Base-by-base conservation (phyloP, 345 rosid species). In the Crucihimalaya himalaica region DNA sequence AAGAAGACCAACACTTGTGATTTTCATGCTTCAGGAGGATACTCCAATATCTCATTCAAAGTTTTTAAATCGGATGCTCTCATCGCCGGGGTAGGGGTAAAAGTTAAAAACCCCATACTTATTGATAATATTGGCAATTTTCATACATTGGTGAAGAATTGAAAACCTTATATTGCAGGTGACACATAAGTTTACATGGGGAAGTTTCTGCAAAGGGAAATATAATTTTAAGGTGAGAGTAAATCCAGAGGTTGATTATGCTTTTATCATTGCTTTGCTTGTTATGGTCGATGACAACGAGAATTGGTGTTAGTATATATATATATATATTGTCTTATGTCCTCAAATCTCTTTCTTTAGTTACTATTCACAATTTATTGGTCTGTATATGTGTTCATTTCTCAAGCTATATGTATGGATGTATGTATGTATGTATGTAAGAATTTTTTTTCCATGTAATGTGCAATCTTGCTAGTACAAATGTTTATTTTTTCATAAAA, bases 201-300 rank as follows among this genome's bases (percentile, higher is more conserved):
- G 82, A 46, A 89, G 89, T 68, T 83, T 86, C 77, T 86, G 81
- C 76, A 87, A 75, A 74, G 96, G 92, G 1, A 86, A 79, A 80
- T 87, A 89, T 48, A 84, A 51, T 39, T 89, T 83, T 80, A 80
- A 37, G 8, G 85, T 89, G 9, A 86, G 75, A 54, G 84, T 89
- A 18, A 79, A 81, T 75, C 96, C 96, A 45, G 92, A 89, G 74
- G 96, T 89, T 56, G 96, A 89, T 60, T 89, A 87, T 71, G 90
- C 92, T 4, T 87, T 89, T 66, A 84, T 89, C 63, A 72, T 83
- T 27, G 89, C 96, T 67, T 79, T 89, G 63, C 72, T 87, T 20
- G 89, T 89, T 6, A 81, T 86, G 57, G 73, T 89, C 34, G 88
- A 89, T 40, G 90, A 84, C 61, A 82, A 66, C 60, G 96, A 86